These are phyloP conservation scores for Daldinia sp. DNA, from an alignment of 2,329 filamentous ascomycete genomes.

Conservation along the genomic window DNA sequence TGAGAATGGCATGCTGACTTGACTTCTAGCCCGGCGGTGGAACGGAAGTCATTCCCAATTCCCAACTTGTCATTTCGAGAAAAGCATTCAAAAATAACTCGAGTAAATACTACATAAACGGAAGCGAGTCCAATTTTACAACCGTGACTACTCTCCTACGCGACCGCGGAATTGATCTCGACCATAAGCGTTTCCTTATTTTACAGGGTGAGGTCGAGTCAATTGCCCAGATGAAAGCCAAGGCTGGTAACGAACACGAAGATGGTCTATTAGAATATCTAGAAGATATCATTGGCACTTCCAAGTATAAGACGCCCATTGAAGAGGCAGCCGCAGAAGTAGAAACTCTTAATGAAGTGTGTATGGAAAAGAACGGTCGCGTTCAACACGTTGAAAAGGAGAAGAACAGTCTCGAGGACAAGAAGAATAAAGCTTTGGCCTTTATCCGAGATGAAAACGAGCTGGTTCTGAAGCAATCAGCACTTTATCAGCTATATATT, in stretches of 20 bases:
- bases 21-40: slow-evolving; percentile 69
- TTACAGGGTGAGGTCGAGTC: slow-evolving; percentile 98
- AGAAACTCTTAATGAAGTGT: slow-evolving; percentile 92
- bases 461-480: slow-evolving; percentile 85
- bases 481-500: slow-evolving; percentile 91
- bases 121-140: slow-evolving; percentile 89
- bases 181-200: slow-evolving; percentile 98
- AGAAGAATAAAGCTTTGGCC: slow-evolving; percentile 92
- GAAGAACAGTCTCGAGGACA: slow-evolving; percentile 89
- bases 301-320: slow-evolving; percentile 96
- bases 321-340: slow-evolving; percentile 92
- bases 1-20: slow-evolving; percentile 41
- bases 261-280: slow-evolving; percentile 96
- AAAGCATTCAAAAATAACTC: slow-evolving; percentile 97
- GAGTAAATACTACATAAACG: slow-evolving; percentile 98
- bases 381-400: slow-evolving; percentile 99
- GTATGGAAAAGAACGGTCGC: slow-evolving; percentile 91
- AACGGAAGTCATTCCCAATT: slow-evolving; percentile 80
- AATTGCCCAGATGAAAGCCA: slow-evolving; percentile 99
- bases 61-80: slow-evolving; percentile 85
- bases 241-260: slow-evolving; percentile 93
- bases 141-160: slow-evolving; percentile 86
- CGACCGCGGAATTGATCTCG: slow-evolving; percentile 89
- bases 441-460: slow-evolving; percentile 95
- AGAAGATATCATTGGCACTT: slow-evolving; percentile 98